Base-by-base conservation (phyloP, 768 basidiomycete genomes). In the Panus rudis region DNA sequence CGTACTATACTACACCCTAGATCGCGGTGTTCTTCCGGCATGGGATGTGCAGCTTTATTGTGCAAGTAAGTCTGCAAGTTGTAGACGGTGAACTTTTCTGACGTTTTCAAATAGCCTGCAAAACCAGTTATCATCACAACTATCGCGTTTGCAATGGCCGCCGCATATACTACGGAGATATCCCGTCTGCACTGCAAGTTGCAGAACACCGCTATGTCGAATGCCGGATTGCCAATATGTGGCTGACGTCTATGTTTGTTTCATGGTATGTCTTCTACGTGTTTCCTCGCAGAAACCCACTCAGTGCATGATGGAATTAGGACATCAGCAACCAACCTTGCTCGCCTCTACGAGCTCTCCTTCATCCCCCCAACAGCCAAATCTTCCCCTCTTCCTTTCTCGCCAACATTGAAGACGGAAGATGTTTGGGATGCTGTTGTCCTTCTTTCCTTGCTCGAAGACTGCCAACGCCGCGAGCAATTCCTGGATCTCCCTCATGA, bases 381-480 rank as follows among this genome's bases (percentile, higher is more conserved):
- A 22, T 13, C 11, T 39, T 5, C 25, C n/a, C n/a, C n/a, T n/a
- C n/a, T n/a, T n/a, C n/a, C n/a, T n/a, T n/a, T n/a, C n/a, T n/a
- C n/a, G n/a, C n/a, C n/a, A n/a, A n/a, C n/a, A n/a, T n/a, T n/a
- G n/a, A n/a, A n/a, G n/a, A n/a, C n/a, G n/a, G n/a, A n/a, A 19
- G 47, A 59, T 16, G 50, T 54, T 1, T 63, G 56, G 56, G 53
- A 56, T 24, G 51, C 45, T 0, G 48, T 64, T 32, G 27, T 56
- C 4, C 8, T 59, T 8, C 51, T 59, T 11, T 39, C 53, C 3
- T 48, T 63, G 4, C 53, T 62, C 0, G 50, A 52, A 13, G 58
- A 65, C 42, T 39, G 40, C 20, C 14, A 41, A 7, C 21, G 38
- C 19, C 47, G 37, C 2, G 19, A 28, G 4, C 14, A 17, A 1